Evolutionary conservation across 164 flowering plant genomes (phyloP).

Genomic region (Euptelea pleiosperma): DNA sequence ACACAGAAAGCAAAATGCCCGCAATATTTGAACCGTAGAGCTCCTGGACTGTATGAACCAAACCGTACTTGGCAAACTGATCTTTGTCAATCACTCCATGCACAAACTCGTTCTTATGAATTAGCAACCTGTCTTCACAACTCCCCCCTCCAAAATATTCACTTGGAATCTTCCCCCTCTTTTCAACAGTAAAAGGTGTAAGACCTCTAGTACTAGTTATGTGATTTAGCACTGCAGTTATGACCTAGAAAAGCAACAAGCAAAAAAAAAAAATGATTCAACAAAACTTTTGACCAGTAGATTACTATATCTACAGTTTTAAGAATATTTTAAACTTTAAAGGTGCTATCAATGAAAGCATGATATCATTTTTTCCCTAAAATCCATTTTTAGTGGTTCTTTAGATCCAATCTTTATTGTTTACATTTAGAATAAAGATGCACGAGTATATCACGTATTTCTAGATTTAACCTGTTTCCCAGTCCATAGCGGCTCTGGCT

Average conservation of each 20-base stretch:
- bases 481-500: constrained; percentile 87
- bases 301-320: neutral
- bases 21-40: constrained; percentile 81
- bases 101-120: constrained; percentile 68
- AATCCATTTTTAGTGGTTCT: no score
- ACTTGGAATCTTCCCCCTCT: constrained; percentile 47
- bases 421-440: neutral
- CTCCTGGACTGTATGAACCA: constrained; percentile 94
- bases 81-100: constrained; percentile 95
- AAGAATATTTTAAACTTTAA: no score
- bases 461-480: constrained; percentile 75
- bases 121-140: constrained; percentile 50
- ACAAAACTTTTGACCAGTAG: neutral
- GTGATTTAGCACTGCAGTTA: constrained; percentile 73
- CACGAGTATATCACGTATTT: neutral
- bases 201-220: constrained; percentile 59
- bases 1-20: constrained; percentile 70
- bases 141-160: constrained; percentile 47
- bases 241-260: constrained; percentile 55
- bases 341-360: no score
- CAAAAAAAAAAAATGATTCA: constrained; percentile 6
- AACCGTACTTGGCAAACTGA: constrained; percentile 89
- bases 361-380: no score
- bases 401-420: neutral
- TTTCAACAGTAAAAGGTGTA: constrained; percentile 69